Percentiles rank a stretch among this genome's conserved stretches.
Conservation (phyloP, 805 yeast genomes). For the Teunomyces barrocoloradensis region DNA sequence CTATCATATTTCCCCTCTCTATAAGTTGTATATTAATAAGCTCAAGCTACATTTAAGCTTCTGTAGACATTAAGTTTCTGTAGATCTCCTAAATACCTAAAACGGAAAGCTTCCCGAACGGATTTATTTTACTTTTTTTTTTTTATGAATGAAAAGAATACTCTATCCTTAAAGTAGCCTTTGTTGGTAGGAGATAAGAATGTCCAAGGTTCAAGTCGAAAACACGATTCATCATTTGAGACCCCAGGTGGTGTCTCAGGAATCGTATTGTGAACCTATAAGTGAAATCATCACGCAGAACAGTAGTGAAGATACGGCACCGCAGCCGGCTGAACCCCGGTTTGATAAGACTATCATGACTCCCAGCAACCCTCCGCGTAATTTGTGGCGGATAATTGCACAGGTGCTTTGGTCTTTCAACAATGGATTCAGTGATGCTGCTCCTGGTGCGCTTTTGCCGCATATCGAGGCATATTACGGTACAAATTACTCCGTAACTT, state of each 20-base stretch:
- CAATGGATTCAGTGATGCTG: conserved; percentile 52
- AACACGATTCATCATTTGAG: not conserved
- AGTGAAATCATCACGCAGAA: not conserved
- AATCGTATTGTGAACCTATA: not conserved
- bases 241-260: not conserved
- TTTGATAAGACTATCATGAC: conserved; percentile 27
- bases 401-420: conserved; percentile 40
- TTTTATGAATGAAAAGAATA: too few species aligned
- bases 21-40: not conserved
- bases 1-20: not conserved
- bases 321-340: not conserved
- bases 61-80: too few species aligned
- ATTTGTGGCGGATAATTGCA: conserved; percentile 41
- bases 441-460: conserved; percentile 61
- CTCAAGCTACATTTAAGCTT: too few species aligned
- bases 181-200: not conserved
- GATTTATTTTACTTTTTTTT: too few species aligned
- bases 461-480: conserved; percentile 48
- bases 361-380: conserved; percentile 41
- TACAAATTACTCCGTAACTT: conserved; percentile 52
- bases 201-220: not conserved
- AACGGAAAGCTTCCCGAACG: not conserved
- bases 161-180: not conserved
- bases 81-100: not conserved
- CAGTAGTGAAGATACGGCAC: not conserved